Conservation (phyloP, 139 green algal genomes). For the Chlamydomonas applanata region DNA sequence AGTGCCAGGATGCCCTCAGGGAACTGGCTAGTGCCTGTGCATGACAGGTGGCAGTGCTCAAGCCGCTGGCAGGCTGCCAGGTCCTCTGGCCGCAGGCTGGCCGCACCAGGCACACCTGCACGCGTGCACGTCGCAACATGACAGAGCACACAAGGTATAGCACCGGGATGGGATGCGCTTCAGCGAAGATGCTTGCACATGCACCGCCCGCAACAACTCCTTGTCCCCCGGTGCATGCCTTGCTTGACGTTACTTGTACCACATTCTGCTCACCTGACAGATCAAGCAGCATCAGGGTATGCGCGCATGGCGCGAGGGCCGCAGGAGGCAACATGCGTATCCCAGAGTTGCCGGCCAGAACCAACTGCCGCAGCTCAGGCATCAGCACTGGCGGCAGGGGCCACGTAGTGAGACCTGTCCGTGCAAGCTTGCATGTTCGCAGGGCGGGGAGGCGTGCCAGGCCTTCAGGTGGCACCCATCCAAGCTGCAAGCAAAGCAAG, state of each 20-base stretch:
- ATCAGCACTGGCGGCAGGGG: constrained; percentile 24
- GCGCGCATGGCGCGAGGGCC: constrained; percentile 28
- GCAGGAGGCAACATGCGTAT: constrained; percentile 17
- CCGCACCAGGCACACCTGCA: constrained; percentile 19
- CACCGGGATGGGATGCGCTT: too few species aligned
- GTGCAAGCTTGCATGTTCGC: constrained; percentile 13
- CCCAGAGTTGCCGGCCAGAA: not conserved
- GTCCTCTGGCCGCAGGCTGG: not conserved
- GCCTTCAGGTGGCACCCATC: not conserved
- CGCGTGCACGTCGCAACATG: too few species aligned
- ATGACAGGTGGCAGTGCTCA: constrained; percentile 14
- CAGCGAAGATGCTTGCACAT: too few species aligned
- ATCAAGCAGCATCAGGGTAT: constrained; percentile 25
- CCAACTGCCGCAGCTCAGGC: constrained; percentile 27
- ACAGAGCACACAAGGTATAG: too few species aligned
- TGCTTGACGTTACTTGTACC: too few species aligned
- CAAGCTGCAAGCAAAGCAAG: constrained; percentile 2
- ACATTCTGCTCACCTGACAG: constrained; percentile 44
- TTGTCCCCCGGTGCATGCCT: too few species aligned
- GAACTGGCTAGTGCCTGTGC: constrained; percentile 16
- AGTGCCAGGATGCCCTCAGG: constrained; percentile 18
- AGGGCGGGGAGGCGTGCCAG: constrained; percentile 20
- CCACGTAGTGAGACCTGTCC: constrained; percentile 30
- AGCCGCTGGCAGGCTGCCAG: constrained; percentile 17
- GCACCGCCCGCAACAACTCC: too few species aligned